These are phyloP conservation scores for Rhizophora mangle DNA, from an alignment of 345 rosid species.

Conservation along the genomic window DNA sequence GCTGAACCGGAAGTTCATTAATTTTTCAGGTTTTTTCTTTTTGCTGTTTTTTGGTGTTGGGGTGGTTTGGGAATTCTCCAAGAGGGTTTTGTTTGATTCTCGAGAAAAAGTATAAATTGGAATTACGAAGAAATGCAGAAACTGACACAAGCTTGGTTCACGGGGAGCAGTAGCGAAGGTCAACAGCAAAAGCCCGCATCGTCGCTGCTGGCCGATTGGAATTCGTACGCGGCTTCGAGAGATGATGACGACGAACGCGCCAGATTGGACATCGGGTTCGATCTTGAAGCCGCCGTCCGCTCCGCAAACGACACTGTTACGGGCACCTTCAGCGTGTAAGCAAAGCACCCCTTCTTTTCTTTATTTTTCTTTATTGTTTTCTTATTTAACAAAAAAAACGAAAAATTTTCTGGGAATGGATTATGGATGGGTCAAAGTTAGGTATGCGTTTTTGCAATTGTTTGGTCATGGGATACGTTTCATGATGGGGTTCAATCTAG, in stretches of 20 bases:
- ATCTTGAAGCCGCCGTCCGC: conserved; percentile 33
- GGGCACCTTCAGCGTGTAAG: conserved; percentile 34
- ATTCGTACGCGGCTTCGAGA: conserved; percentile 24
- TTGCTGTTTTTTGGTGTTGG: too few species aligned
- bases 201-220: conserved; percentile 32
- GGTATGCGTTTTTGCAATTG: background rate
- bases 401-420: background rate
- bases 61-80: background rate
- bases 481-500: too few species aligned
- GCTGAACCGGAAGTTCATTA: too few species aligned
- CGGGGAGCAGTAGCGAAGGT: conserved; percentile 15
- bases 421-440: background rate
- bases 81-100: background rate
- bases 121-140: conserved; percentile 8
- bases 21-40: too few species aligned
- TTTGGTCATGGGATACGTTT: too few species aligned
- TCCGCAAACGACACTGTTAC: conserved; percentile 28
- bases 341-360: background rate
- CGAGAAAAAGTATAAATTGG: background rate
- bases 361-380: background rate
- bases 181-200: conserved; percentile 15
- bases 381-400: too few species aligned
- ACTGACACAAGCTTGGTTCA: conserved; percentile 23
- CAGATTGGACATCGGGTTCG: conserved; percentile 15
- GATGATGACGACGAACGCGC: background rate